Base-by-base conservation (phyloP, 2,329 filamentous ascomycete species). In the Volutella citrinella region DNA sequence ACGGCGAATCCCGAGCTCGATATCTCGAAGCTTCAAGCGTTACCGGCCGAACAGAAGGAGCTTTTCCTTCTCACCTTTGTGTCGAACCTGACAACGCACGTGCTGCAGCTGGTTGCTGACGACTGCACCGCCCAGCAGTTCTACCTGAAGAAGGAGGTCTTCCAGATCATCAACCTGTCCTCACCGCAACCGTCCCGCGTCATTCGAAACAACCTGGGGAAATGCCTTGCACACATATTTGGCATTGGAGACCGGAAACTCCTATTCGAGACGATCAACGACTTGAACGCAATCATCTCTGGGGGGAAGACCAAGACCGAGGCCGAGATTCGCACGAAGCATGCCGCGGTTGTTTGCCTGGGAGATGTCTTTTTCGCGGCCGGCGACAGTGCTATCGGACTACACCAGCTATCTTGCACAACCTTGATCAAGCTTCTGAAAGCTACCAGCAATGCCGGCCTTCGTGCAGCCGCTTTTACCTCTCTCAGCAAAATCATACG, bases 21-120 rank as follows among this genome's bases (percentile, higher is more conserved):
- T 59, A 68, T 95, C 49, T 69, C 82, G 54, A 95, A 95, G 72
- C 81, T 98, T 29, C 84, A 95, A 63, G 76, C 86, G 32, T 78
- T 97, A 28, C 87, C 91, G 26, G 80, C 87, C 34, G 93, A 98
- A 66, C 93, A 98, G 62, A 93, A 98, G 65, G 90, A 96, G 55
- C 78, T 98, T 10, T 94, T 93, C 62, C 77, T 98, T 43, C 74
- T 98, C 40, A 94, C 83, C 17, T 96, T 94, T 58, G 84, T 90
- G 21, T 84, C 89, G 18, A 80, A 84, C 41, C 74, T 98, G 36
- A 83, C 81, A 43, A 84, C 84, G 49, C 86, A 96, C 72, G 85
- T 95, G 27, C 73, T 81, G 34, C 69, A 69, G 12, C 76, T 97
- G 28, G 77, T 80, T 33, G 72, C 80, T 42, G 87, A 95, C 49